These are phyloP conservation scores for Achaetomium macrosporum DNA, from an alignment of 2,329 filamentous ascomycete species.

Conservation along the genomic window DNA sequence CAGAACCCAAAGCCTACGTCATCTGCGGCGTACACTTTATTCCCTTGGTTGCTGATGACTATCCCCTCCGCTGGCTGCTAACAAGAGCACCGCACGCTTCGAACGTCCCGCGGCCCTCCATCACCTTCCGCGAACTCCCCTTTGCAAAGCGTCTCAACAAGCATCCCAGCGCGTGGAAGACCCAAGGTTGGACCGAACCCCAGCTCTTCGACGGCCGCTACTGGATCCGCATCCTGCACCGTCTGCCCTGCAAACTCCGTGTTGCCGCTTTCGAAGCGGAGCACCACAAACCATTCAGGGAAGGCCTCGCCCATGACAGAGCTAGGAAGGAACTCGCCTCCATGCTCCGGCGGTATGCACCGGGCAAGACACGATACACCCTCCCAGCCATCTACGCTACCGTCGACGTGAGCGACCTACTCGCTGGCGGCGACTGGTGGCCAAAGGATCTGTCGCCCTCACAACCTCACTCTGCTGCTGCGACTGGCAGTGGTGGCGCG, in stretches of 20 bases:
- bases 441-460: conserved; percentile 1
- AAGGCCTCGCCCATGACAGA: conserved; percentile 31
- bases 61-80: conserved; percentile 38
- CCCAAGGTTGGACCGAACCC: conserved; percentile 31
- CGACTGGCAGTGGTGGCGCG: not conserved
- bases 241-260: conserved; percentile 37
- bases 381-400: conserved; percentile 49
- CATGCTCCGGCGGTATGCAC: conserved; percentile 44
- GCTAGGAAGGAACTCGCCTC: conserved; percentile 34
- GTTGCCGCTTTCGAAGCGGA: conserved; percentile 42
- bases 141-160: conserved; percentile 12
- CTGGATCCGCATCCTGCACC: conserved; percentile 49
- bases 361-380: conserved; percentile 50
- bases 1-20: conserved; percentile 34
- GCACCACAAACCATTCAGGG: conserved; percentile 44
- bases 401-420: conserved; percentile 29
- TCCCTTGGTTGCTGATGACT: conserved; percentile 28
- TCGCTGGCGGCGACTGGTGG: conserved; percentile 18
- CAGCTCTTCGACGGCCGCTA: conserved; percentile 55
- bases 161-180: conserved; percentile 21
- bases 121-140: conserved; percentile 17
- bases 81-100: conserved; percentile 42
- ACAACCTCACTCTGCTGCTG: no score
- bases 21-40: conserved; percentile 44
- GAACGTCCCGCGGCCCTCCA: conserved; percentile 30